These are phyloP conservation scores for Cryptococcus neoformans DNA, from an alignment of 1,284 basidiomycete species.

Conservation along the genomic window DNA sequence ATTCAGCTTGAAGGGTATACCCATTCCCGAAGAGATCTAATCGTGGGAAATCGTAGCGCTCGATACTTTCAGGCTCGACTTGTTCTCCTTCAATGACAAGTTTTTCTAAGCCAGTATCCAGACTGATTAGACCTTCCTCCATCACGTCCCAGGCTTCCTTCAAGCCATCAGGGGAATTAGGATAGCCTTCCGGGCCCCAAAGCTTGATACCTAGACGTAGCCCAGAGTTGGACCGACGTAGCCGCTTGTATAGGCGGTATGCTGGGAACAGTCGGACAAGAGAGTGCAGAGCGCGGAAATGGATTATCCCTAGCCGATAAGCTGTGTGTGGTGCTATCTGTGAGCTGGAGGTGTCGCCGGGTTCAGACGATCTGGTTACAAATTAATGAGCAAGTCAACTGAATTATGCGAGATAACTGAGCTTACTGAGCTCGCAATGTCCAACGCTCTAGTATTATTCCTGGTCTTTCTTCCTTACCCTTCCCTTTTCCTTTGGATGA, in stretches of 20 bases:
- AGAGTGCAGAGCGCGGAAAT: conserved; percentile 44
- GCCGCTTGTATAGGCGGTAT: conserved; percentile 37
- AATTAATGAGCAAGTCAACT: neutral
- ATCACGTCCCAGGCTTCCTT: conserved; percentile 45
- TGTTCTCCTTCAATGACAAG: conserved; percentile 17
- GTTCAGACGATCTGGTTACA: conserved; percentile 4
- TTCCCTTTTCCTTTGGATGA: conserved; percentile 25
- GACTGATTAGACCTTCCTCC: conserved; percentile 40
- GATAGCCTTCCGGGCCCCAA: conserved; percentile 43
- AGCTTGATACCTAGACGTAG: conserved; percentile 47
- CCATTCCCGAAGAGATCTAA: conserved; percentile 39
- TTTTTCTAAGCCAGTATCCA: conserved; percentile 33
- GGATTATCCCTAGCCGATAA: conserved; percentile 44
- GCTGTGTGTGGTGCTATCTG: conserved; percentile 36
- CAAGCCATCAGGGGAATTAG: conserved; percentile 26
- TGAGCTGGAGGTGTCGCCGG: conserved; percentile 16
- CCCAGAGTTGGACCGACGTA: conserved; percentile 39
- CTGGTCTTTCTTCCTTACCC: conserved; percentile 23
- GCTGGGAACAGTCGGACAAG: conserved; percentile 42
- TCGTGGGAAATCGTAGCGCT: conserved; percentile 32
- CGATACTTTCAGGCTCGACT: conserved; percentile 12
- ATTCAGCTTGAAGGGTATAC: conserved; percentile 33
- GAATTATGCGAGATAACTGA: conserved; percentile 20
- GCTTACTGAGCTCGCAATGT: conserved; percentile 41
- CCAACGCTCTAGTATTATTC: conserved; percentile 48